phyloP scores from a whole-genome alignment of 352 stramenopile genomes.

The Hyaloperonospora arabidopsidis region DNA sequence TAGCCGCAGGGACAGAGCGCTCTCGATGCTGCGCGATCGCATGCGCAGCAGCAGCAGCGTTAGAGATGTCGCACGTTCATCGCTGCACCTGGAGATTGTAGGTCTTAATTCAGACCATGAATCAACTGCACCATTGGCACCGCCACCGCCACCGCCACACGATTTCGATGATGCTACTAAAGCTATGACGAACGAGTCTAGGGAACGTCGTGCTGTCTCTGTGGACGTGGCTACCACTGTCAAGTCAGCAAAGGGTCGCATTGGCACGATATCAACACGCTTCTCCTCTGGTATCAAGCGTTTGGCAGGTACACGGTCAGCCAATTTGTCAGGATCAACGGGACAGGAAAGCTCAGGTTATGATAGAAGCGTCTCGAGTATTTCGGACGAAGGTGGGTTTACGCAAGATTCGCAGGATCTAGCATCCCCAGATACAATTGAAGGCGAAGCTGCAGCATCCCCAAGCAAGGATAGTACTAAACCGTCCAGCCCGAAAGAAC shows the following conservation, averaged over 20 bases:
- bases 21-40: constrained; percentile 28
- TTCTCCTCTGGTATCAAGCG: constrained; percentile 64
- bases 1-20: constrained; percentile 7
- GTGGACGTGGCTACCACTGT: constrained; percentile 49
- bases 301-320: constrained; percentile 28
- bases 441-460: constrained; percentile 12
- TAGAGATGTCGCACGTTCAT: constrained; percentile 27
- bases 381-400: constrained; percentile 23
- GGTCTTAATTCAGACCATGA: constrained; percentile 19
- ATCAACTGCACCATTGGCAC: constrained; percentile 18
- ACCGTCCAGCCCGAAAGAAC: constrained; percentile 17
- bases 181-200: constrained; percentile 9
- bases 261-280: constrained; percentile 64
- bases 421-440: constrained; percentile 14
- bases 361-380: constrained; percentile 23
- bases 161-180: constrained; percentile 9
- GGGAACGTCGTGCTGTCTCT: constrained; percentile 31
- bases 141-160: constrained; percentile 17
- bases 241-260: constrained; percentile 52
- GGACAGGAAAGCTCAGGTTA: constrained; percentile 12
- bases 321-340: constrained; percentile 18
- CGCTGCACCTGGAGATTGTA: constrained; percentile 17
- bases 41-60: constrained; percentile 36
- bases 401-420: constrained; percentile 16
- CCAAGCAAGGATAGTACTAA: constrained; percentile 15